Evolutionary conservation across 2,329 filamentous ascomycete species (phyloP).

Genomic region (Penicillium sp.): DNA sequence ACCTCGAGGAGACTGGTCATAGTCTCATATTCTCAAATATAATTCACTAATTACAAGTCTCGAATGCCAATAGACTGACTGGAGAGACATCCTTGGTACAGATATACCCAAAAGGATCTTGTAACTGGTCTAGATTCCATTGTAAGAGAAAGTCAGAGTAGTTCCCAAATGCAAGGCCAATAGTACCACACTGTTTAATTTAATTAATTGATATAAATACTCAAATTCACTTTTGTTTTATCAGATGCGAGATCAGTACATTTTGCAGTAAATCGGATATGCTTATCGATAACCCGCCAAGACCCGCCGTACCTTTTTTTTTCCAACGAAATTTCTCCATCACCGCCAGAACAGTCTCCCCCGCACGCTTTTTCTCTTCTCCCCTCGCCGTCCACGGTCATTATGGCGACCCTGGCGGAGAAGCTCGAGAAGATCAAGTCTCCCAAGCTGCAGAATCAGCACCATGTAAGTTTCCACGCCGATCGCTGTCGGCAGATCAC

Average conservation of each 20-base stretch:
- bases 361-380: slow-evolving; percentile 18
- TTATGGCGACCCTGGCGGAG: slow-evolving; percentile 66
- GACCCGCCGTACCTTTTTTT: slow-evolving; percentile 32
- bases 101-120: not conserved
- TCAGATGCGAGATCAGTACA: not conserved
- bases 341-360: slow-evolving; percentile 22
- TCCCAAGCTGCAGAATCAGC: slow-evolving; percentile 90
- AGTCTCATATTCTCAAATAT: too few relatives aligned
- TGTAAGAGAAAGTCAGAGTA: too few relatives aligned
- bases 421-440: slow-evolving; percentile 96
- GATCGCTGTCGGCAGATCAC: slow-evolving; percentile 1
- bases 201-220: too few relatives aligned
- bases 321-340: slow-evolving; percentile 23
- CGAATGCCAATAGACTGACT: not conserved
- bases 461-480: slow-evolving; percentile 60
- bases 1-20: too few relatives aligned
- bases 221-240: too few relatives aligned
- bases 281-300: slow-evolving; percentile 30
- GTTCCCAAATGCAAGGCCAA: too few relatives aligned
- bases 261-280: too few relatives aligned
- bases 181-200: too few relatives aligned
- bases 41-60: too few relatives aligned
- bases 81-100: slow-evolving; percentile 5
- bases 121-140: too few relatives aligned
- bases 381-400: slow-evolving; percentile 28